A percentile compares a stretch with the other conserved stretches of the same genome.
These are phyloP conservation scores for Saccharomyces hybrid DNA, from an alignment of 1,139 yeast species.

Conservation along the genomic window DNA sequence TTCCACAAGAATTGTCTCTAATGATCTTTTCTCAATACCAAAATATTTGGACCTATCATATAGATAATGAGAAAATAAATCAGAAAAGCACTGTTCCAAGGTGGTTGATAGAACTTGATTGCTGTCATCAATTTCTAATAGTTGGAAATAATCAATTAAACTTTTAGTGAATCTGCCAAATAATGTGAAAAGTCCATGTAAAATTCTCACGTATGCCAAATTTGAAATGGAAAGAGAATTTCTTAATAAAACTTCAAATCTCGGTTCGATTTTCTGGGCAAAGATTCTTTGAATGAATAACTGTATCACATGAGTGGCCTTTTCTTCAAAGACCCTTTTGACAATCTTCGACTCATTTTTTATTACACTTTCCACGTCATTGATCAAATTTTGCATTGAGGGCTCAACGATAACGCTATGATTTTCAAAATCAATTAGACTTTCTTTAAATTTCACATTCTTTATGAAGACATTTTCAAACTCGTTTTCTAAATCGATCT, in stretches of 20 bases:
- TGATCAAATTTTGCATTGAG: slow-evolving; percentile 35
- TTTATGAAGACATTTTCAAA: slow-evolving; percentile 14
- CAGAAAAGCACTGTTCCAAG: slow-evolving; percentile 65
- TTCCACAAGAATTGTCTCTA: slow-evolving; percentile 52
- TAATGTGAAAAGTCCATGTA: slow-evolving; percentile 57
- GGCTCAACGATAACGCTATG: slow-evolving; percentile 36
- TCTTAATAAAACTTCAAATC: slow-evolving; percentile 55
- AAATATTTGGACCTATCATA: slow-evolving; percentile 60
- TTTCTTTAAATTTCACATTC: slow-evolving; percentile 33
- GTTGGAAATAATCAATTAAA: slow-evolving; percentile 49
- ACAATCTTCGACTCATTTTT: slow-evolving; percentile 69
- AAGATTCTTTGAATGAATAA: slow-evolving; percentile 70
- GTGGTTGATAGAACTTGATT: slow-evolving; percentile 40
- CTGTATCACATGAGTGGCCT: slow-evolving; percentile 56
- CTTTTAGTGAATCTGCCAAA: slow-evolving; percentile 60
- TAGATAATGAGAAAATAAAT: slow-evolving; percentile 64
- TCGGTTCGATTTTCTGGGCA: slow-evolving; percentile 66
- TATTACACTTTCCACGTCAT: slow-evolving; percentile 42
- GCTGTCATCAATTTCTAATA: slow-evolving; percentile 39
- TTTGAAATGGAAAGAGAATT: slow-evolving; percentile 58
- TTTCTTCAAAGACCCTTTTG: slow-evolving; percentile 61
- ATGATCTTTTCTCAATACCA: slow-evolving; percentile 60
- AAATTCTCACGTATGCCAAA: slow-evolving; percentile 69
- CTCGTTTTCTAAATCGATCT: slow-evolving; percentile 30
- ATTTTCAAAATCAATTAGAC: slow-evolving; percentile 41